Percentiles rank a stretch among this genome's conserved stretches.
These are phyloP conservation scores for Pyrenochaeta sp. DNA, from an alignment of 2,329 filamentous ascomycete genomes.

Conservation along the genomic window DNA sequence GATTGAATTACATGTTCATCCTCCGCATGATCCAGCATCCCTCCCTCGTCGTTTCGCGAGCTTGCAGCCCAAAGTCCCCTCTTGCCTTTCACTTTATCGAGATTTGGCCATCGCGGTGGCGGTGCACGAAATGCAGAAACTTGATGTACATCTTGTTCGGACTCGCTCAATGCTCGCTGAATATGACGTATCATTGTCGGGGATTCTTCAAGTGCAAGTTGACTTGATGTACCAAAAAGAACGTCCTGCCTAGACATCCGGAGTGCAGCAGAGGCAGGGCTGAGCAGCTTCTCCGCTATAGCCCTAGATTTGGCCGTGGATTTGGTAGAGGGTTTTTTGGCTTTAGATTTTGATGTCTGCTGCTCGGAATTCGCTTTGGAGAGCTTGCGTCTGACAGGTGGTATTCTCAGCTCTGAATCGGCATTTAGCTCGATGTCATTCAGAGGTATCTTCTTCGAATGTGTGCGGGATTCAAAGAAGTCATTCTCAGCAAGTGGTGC, in stretches of 20 bases:
- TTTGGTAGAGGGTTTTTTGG: constrained; percentile 36
- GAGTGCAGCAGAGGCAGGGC: constrained; percentile 39
- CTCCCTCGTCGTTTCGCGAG: constrained; percentile 40
- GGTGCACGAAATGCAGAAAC: not conserved
- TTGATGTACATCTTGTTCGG: constrained; percentile 31
- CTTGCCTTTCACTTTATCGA: constrained; percentile 27
- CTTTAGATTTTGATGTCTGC: constrained; percentile 29
- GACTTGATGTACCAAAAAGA: constrained; percentile 51
- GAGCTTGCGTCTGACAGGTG: constrained; percentile 30
- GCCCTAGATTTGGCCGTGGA: constrained; percentile 33
- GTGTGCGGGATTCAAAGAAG: constrained; percentile 34
- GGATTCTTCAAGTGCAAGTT: constrained; percentile 48
- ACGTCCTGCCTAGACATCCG: constrained; percentile 43
- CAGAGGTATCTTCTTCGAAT: constrained; percentile 30
- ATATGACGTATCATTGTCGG: constrained; percentile 45
- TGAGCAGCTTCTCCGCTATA: constrained; percentile 46
- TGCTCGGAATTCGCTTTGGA: constrained; percentile 33
- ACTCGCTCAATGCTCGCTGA: constrained; percentile 44
- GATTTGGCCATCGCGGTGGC: constrained; percentile 22
- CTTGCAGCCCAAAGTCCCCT: constrained; percentile 44
- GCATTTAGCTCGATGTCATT: constrained; percentile 25
- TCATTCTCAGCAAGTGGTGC: constrained; percentile 20
- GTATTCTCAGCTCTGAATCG: constrained; percentile 21
- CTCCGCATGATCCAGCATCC: constrained; percentile 34
- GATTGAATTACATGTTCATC: constrained; percentile 38